These are phyloP conservation scores for Aspergillus novoparasiticus DNA, from an alignment of 2,329 filamentous ascomycete genomes.

Conservation along the genomic window DNA sequence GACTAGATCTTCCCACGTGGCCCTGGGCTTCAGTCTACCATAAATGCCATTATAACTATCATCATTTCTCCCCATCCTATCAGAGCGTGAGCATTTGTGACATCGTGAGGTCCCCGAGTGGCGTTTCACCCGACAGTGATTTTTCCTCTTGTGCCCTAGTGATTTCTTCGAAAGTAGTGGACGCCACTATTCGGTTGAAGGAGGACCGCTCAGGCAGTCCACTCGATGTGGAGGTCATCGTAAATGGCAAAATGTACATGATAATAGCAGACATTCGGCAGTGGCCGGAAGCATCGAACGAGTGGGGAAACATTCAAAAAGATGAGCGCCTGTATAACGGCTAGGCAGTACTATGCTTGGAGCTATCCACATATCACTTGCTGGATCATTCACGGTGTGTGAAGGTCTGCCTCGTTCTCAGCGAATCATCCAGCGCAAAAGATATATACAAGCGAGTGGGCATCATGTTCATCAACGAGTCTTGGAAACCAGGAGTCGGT, in stretches of 20 bases:
- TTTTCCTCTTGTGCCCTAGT: not conserved
- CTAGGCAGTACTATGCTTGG: not conserved
- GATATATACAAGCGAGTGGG: too few relatives aligned
- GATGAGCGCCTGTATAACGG: not conserved
- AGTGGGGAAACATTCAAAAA: not conserved
- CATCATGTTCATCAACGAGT: too few relatives aligned
- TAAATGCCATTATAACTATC: not conserved
- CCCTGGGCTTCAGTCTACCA: not conserved
- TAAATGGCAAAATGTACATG: not conserved
- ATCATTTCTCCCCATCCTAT: not conserved
- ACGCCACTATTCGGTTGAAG: not conserved
- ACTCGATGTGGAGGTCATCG: not conserved
- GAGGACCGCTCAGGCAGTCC: not conserved
- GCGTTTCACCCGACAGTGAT: not conserved
- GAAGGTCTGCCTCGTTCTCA: too few relatives aligned
- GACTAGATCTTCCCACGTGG: not conserved
- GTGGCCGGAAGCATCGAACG: not conserved
- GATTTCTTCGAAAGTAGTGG: not conserved
- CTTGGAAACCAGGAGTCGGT: too few relatives aligned
- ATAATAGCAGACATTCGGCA: not conserved
- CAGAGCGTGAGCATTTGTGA: not conserved
- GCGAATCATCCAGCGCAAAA: too few relatives aligned
- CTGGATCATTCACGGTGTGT: too few relatives aligned
- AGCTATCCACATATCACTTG: not conserved
- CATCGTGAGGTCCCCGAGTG: not conserved